Base-by-base conservation (phyloP, 2,329 filamentous ascomycete genomes). In the Anisogramma anomala region DNA sequence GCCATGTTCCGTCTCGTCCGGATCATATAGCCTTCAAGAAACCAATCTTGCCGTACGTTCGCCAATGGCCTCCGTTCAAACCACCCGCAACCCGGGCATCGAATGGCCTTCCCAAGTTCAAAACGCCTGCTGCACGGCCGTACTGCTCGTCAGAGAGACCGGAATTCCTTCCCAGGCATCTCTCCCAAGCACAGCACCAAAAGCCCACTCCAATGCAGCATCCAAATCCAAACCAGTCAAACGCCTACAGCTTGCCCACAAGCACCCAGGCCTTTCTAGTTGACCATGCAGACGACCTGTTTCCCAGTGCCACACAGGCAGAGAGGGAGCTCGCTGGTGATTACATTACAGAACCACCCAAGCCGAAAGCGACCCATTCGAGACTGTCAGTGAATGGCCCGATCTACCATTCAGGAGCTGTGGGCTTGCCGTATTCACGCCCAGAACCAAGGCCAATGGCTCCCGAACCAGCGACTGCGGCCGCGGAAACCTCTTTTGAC, bases 291-390 rank as follows among this genome's bases (percentile, higher is more conserved):
- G 70, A 74, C 28, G 70, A 74, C 40, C 66, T 75, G 46, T 70
- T 75, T 33, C 71, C 71, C 0, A 69, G 65, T n/a, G 63, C 69
- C 0, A 74, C 71, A 0, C 74, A 79, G 50, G 68, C 74, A 52
- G 61, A 64, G 6, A 61, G 65, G 14, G 73, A 78, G 52, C 55
- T 78, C 3, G 53, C 60, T 2, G 65, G 68, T 23, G 62, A 68
- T 46, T 25, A 23, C 20, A 6, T 22, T 3, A 19, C 26, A 8
- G 52, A 58, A 19, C 3, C 17, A 6, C n/a, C 20, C 17, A 36
- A 18, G 15, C 6, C 30, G 15, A 32, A 32, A 18, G 14, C 18
- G 33, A 26, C 13, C 10, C 4, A n/a, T 23, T 4, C 26, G 8
- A 23, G 7, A 19, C 3, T 14, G 13, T 35, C 33, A 7, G n/a